Evolutionary conservation across 2,329 filamentous ascomycete genomes (phyloP).

Genomic region (Colletotrichum theobromicola): DNA sequence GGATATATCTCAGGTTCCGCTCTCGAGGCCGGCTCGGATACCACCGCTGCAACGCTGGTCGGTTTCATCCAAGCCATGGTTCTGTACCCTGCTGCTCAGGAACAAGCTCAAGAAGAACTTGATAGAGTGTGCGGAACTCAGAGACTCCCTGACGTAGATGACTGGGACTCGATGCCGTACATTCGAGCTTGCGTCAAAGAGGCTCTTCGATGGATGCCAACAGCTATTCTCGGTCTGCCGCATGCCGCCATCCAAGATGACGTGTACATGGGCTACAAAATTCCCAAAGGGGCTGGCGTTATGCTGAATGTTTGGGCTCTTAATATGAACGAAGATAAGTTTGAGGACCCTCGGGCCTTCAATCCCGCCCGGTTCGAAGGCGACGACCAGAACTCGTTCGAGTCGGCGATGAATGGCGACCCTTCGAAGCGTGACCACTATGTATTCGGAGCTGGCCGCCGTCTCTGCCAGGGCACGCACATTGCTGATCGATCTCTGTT

Average conservation of each 20-base stretch:
- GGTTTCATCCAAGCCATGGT: slow-evolving; percentile 53
- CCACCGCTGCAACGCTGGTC: slow-evolving; percentile 43
- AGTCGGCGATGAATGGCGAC: slow-evolving; percentile 31
- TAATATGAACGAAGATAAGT: slow-evolving; percentile 48
- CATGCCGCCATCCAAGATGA: slow-evolving; percentile 36
- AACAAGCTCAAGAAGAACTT: slow-evolving; percentile 43
- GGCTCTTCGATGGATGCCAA: slow-evolving; percentile 50
- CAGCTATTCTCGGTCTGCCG: slow-evolving; percentile 38
- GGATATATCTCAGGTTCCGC: slow-evolving; percentile 39
- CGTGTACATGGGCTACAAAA: slow-evolving; percentile 18
- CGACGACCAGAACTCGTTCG: slow-evolving; percentile 22
- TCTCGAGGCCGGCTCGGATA: slow-evolving; percentile 48
- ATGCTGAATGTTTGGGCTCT: slow-evolving; percentile 41
- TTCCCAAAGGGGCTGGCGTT: slow-evolving; percentile 11
- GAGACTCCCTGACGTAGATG: slow-evolving; percentile 46
- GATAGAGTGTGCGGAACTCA: slow-evolving; percentile 45
- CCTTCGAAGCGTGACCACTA: slow-evolving; percentile 38
- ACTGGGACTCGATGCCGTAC: slow-evolving; percentile 50
- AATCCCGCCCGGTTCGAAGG: slow-evolving; percentile 43
- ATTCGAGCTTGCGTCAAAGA: slow-evolving; percentile 53
- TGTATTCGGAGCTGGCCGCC: slow-evolving; percentile 30
- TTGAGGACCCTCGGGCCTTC: slow-evolving; percentile 45
- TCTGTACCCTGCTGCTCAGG: slow-evolving; percentile 44
- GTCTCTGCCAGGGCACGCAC: slow-evolving; percentile 41
- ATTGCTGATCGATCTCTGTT: slow-evolving; percentile 56